Percentiles rank a stretch among this genome's conserved stretches.
Evolutionary conservation across 2,329 filamentous ascomycete species (phyloP).

Genomic region (Orbilia ellipsospora): DNA sequence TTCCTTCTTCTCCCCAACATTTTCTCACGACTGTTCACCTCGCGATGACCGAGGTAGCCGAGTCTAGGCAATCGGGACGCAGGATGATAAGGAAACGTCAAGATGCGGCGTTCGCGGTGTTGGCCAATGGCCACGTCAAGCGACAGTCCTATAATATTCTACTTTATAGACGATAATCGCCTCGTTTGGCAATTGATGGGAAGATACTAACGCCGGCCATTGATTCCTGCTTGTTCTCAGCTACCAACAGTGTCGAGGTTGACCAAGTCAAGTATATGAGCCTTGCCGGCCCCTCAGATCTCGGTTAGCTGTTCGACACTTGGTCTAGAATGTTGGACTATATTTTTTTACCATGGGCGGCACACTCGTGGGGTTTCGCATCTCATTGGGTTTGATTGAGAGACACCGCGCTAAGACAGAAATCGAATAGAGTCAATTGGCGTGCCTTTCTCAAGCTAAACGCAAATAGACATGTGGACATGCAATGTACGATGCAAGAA

Average conservation of each 20-base stretch:
- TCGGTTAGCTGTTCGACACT: neutral
- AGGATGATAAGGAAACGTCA: neutral
- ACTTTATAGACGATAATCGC: constrained; percentile 30
- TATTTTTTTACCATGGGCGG: too few relatives aligned
- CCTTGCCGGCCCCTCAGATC: constrained; percentile 17
- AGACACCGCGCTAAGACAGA: too few relatives aligned
- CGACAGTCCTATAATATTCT: constrained; percentile 19
- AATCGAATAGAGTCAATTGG: neutral
- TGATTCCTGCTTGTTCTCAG: constrained; percentile 40
- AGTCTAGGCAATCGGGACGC: neutral
- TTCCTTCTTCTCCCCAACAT: neutral
- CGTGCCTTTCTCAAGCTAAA: neutral
- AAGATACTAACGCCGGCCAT: neutral
- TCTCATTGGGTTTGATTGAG: neutral
- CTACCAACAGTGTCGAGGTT: constrained; percentile 35
- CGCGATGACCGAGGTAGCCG: constrained; percentile 9
- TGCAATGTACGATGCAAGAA: neutral
- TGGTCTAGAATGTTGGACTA: neutral
- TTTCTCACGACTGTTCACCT: constrained; percentile 1
- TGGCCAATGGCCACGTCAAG: constrained; percentile 42
- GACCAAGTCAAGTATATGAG: constrained; percentile 26
- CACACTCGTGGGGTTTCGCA: neutral
- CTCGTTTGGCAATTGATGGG: constrained; percentile 20
- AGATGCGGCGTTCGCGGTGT: neutral
- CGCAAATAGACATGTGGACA: constrained; percentile 6